Evolutionary conservation across 257 asterid species (phyloP), one percentile per base, ranked within the genome.

Genomic region (Knoxia roxburghii): DNA sequence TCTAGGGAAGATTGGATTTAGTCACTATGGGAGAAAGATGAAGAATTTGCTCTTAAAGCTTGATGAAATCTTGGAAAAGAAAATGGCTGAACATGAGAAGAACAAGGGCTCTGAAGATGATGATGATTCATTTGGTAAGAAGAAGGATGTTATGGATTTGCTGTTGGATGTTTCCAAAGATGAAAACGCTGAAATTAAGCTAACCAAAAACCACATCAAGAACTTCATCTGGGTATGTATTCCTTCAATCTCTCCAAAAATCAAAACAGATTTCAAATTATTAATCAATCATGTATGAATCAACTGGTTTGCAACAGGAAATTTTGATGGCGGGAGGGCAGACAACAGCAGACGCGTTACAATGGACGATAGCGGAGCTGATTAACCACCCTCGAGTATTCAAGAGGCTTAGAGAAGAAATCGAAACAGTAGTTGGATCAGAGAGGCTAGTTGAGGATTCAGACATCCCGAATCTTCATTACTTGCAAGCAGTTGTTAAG

Each of bases 51-150:
- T 77, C 0, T 72, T 17, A 0, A 77, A 84, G 78, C 82, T 83
- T 5, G 91, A 89, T 33, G 70, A 4, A n/a, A 71, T 87, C 84
- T 68, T 81, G 81, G 91, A 84, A 71, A 75, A 55, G 77, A 82
- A 87, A 62, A 78, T 87, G 18, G 73, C 50, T 6, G 88, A 85
- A 51, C 95, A 83, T 41, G 62, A 75, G 43, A 67, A 1, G 35
- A 54, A 30, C n/a, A n/a, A n/a, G n/a, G n/a, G n/a, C n/a, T n/a
- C n/a, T n/a, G n/a, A n/a, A n/a, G n/a, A n/a, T n/a, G n/a, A n/a
- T n/a, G n/a, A n/a, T n/a, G n/a, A n/a, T n/a, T n/a, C n/a, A n/a
- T n/a, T n/a, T n/a, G n/a, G n/a, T 17, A 18, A 17, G 40, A 75
- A 20, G 23, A 83, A 72, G 68, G 91, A 87, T 67, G 40, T 85